Conservation (phyloP, 495 filamentous ascomycete genomes). For the Aspergillus mulundensis region DNA sequence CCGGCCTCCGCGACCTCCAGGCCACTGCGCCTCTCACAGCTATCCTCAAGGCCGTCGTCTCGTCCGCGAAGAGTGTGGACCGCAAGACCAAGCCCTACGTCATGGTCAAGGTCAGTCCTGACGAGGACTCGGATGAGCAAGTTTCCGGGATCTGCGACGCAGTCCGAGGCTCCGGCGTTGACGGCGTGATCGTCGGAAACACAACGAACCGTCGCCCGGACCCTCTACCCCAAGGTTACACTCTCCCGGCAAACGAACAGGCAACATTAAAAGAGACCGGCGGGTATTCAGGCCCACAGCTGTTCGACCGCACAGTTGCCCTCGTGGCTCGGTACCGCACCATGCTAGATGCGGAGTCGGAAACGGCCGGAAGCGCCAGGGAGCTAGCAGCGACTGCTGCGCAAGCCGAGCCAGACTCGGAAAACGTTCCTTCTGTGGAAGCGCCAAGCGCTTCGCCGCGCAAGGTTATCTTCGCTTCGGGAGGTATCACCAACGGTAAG, state of each 20-base stretch:
- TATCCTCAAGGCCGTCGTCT: conserved; percentile 77
- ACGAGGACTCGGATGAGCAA: conserved; percentile 80
- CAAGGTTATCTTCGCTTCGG: conserved; percentile 88
- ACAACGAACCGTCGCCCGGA: conserved; percentile 80
- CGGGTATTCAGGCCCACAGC: conserved; percentile 84
- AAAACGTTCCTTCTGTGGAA: conserved; percentile 16
- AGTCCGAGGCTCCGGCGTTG: conserved; percentile 76
- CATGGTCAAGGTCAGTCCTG: conserved; percentile 96
- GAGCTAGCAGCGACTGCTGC: conserved; percentile 6
- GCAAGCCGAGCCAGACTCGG: conserved; percentile 15
- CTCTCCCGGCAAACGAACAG: conserved; percentile 63
- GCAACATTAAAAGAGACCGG: conserved; percentile 68
- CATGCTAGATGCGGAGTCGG: conserved; percentile 55
- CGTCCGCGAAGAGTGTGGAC: conserved; percentile 61
- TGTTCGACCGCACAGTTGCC: conserved; percentile 71
- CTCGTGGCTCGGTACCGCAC: conserved; percentile 76
- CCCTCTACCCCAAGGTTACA: conserved; percentile 59
- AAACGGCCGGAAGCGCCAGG: conserved; percentile 13
- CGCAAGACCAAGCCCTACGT: conserved; percentile 74
- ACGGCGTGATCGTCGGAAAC: conserved; percentile 96
- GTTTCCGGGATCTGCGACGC: conserved; percentile 84
- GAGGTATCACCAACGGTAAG: conserved; percentile 80
- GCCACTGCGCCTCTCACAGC: conserved; percentile 72
- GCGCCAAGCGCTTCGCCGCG: conserved; percentile 30
- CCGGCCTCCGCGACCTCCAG: conserved; percentile 81